Evolutionary conservation across 73 alveolate species (phyloP).

Genomic region (Stentor roeselii): DNA sequence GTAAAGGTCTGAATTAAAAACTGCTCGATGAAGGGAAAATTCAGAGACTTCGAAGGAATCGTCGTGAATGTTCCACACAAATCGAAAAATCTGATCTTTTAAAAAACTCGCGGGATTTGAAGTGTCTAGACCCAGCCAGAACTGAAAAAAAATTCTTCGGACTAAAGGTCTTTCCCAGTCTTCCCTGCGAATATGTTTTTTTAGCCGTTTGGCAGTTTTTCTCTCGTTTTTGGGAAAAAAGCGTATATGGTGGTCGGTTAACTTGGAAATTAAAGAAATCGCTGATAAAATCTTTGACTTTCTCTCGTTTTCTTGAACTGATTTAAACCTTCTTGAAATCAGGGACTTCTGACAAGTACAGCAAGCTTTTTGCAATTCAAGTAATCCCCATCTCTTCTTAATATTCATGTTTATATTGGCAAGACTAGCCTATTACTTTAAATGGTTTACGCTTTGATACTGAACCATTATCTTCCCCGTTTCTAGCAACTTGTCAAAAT

Average conservation of each 20-base stretch:
- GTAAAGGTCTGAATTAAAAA: conserved; percentile 51
- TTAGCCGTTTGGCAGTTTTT: background rate
- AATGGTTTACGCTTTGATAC: background rate
- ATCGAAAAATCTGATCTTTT: background rate
- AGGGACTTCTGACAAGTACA: background rate
- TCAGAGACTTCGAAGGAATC: background rate
- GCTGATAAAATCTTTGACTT: background rate
- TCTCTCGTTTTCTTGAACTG: background rate
- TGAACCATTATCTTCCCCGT: background rate
- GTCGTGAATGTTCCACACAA: background rate
- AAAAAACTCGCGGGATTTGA: background rate
- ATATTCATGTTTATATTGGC: background rate
- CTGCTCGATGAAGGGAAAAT: conserved; percentile 53
- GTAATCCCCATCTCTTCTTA: conserved; percentile 23
- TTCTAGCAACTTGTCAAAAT: background rate
- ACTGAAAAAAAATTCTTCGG: background rate
- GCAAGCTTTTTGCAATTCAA: background rate
- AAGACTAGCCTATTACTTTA: no score
- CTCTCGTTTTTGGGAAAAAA: conserved; percentile 15
- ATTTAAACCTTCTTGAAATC: background rate
- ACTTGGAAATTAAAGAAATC: background rate
- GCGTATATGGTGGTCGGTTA: conserved; percentile 17
- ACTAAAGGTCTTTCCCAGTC: background rate
- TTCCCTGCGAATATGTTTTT: background rate
- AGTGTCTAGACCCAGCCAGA: background rate